Percentiles rank a stretch among this genome's conserved stretches.
Evolutionary conservation across 805 yeast genomes (phyloP).

Genomic region (Torulaspora quercuum): DNA sequence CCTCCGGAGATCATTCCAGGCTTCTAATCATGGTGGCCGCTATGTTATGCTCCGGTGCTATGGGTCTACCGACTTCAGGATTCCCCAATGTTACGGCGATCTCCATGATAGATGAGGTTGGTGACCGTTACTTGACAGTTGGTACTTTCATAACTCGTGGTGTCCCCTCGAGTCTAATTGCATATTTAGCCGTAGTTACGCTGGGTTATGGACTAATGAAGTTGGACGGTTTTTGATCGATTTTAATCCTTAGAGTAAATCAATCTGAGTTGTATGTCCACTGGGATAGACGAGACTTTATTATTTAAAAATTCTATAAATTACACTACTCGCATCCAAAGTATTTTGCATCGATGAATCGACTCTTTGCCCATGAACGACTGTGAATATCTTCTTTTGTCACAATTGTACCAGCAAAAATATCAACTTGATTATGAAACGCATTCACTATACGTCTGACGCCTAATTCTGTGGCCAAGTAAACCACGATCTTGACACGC

Average conservation of each 20-base stretch:
- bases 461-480: constrained; percentile 77
- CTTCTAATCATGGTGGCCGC: constrained; percentile 65
- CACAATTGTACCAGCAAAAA: constrained; percentile 68
- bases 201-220: constrained; percentile 77
- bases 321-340: constrained; percentile 49
- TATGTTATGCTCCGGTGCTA: constrained; percentile 83
- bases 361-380: constrained; percentile 53
- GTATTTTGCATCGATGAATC: constrained; percentile 73
- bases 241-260: no score
- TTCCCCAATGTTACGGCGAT: constrained; percentile 98
- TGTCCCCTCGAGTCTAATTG: constrained; percentile 77
- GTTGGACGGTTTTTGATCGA: constrained; percentile 45
- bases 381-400: constrained; percentile 44
- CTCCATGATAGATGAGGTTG: constrained; percentile 88
- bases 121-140: constrained; percentile 84
- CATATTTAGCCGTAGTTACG: constrained; percentile 68
- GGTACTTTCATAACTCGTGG: constrained; percentile 85
- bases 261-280: no score
- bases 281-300: no score
- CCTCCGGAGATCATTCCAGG: constrained; percentile 77
- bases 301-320: neutral
- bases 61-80: constrained; percentile 97
- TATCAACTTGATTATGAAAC: constrained; percentile 57
- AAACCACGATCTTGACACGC: constrained; percentile 65
- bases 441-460: constrained; percentile 68